Base-by-base conservation (phyloP, 495 filamentous ascomycete species). In the Penicillium robsamsonii region DNA sequence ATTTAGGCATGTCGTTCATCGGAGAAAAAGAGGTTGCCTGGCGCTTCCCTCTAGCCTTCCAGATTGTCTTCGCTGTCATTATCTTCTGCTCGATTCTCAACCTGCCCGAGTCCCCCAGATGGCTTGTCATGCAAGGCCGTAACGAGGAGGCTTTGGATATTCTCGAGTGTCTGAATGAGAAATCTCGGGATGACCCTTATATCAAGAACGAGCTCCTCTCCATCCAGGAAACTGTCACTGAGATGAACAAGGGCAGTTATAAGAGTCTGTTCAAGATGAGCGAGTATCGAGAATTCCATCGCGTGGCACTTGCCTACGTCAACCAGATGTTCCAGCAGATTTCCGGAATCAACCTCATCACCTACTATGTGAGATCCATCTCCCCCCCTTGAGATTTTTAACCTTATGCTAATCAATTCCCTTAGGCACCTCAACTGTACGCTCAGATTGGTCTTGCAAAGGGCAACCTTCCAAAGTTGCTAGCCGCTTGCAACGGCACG, bases 11-110 rank as follows among this genome's bases (percentile, higher is more conserved):
- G 44, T 81, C 81, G 4, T 90, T 83, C 49, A 82, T 59, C 74
- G 77, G n/a, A 71, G 71, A 64, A 70, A 75, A 52, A 1, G 68
- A 70, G 8, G 82, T 87, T 1, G 75, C 87, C 1, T 91, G 87
- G 88, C 75, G 89, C 11, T 88, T 89, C 57, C 87, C 87, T 0
- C 75, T 93, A n/a, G 86, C 83, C 12, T 84, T 89, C 64, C 84
- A 88, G 64, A 79, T 89, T 41, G 45, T 84, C 35, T 88, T 89
- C 59, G 82, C 83, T 42, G 33, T 87, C 2, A 66, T 84, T 37
- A 81, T 87, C 45, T 70, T 86, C 38, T 60, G 60, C 33, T 80
- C 84, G 38, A 78, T 90, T 55, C 62, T 82, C 30, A 73, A 77
- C 49, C 71, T 89, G 17, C 88, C 87, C 4, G 87, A 90, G 67